Conservation (phyloP, 2,329 filamentous ascomycete genomes). For the Pestalotiopsis sp. region DNA sequence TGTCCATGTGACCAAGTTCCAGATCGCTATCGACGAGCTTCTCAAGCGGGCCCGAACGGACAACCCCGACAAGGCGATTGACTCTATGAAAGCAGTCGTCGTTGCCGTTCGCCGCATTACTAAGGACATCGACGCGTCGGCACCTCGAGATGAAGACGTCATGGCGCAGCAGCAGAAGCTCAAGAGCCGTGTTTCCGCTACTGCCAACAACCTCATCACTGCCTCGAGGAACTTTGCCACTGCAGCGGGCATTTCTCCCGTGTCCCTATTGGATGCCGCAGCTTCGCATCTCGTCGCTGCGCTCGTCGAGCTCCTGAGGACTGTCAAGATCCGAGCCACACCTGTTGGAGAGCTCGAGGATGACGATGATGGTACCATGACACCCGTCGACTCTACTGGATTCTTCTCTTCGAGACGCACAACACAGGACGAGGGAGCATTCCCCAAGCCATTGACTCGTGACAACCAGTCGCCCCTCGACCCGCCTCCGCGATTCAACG, state of each 20-base stretch:
- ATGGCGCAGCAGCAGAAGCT: conserved; percentile 68
- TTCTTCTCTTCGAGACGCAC: conserved; percentile 65
- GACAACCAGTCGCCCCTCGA: conserved; percentile 45
- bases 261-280: conserved; percentile 92
- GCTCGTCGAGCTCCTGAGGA: conserved; percentile 81
- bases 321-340: conserved; percentile 81
- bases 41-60: conserved; percentile 75
- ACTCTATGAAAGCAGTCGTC: conserved; percentile 86
- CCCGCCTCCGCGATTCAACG: conserved; percentile 60
- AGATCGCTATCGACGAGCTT: conserved; percentile 90
- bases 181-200: conserved; percentile 83
- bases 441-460: conserved; percentile 29
- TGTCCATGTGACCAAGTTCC: conserved; percentile 91
- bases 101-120: conserved; percentile 82
- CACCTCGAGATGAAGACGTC: conserved; percentile 54
- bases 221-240: conserved; percentile 89
- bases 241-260: conserved; percentile 82
- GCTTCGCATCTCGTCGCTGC: conserved; percentile 87
- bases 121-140: conserved; percentile 71
- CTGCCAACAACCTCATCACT: conserved; percentile 94
- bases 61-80: conserved; percentile 75
- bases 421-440: conserved; percentile 36
- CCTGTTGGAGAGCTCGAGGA: conserved; percentile 76
- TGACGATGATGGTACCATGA: conserved; percentile 69
- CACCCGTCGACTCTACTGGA: conserved; percentile 67